phyloP scores from a whole-genome alignment of 148 eudicot genomes.

The Polygonum maritimum region DNA sequence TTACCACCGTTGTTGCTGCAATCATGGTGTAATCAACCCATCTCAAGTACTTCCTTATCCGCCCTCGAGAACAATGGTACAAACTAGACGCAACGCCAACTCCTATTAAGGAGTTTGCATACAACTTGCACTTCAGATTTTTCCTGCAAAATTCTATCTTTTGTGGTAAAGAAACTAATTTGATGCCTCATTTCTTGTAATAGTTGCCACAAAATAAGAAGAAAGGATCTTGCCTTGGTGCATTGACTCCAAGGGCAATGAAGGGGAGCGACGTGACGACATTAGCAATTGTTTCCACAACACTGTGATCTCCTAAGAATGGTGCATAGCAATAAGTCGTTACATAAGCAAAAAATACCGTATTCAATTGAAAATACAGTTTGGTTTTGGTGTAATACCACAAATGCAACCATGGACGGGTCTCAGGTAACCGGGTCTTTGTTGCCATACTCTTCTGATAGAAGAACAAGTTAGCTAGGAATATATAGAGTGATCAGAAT shows the following conservation, averaged over 20 bases:
- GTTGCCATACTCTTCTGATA: slow-evolving; percentile 66
- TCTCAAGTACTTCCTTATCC: slow-evolving; percentile 61
- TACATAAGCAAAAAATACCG: neutral
- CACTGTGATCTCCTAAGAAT: slow-evolving; percentile 51
- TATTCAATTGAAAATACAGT: neutral
- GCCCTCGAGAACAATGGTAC: slow-evolving; percentile 88
- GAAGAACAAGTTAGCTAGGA: neutral
- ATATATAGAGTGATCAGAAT: neutral
- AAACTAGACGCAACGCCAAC: slow-evolving; percentile 86
- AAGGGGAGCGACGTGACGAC: slow-evolving; percentile 93
- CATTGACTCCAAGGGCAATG: slow-evolving; percentile 73
- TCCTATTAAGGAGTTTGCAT: slow-evolving; percentile 90
- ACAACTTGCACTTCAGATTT: slow-evolving; percentile 63
- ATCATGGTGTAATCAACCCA: slow-evolving; percentile 96
- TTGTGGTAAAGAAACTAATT: slow-evolving; percentile 3
- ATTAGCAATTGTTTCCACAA: slow-evolving; percentile 71
- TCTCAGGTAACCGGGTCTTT: slow-evolving; percentile 60
- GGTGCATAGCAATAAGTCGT: neutral
- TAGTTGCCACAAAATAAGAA: neutral
- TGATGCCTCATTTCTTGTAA: neutral
- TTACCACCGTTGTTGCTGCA: slow-evolving; percentile 80
- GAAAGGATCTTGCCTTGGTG: slow-evolving; percentile 54
- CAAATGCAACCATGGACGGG: slow-evolving; percentile 52
- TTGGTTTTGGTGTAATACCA: slow-evolving; percentile 25
- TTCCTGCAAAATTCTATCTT: slow-evolving; percentile 47